Evolutionary conservation across 306 rosid genomes (phyloP).

Genomic region (Vachellia pachyceras): DNA sequence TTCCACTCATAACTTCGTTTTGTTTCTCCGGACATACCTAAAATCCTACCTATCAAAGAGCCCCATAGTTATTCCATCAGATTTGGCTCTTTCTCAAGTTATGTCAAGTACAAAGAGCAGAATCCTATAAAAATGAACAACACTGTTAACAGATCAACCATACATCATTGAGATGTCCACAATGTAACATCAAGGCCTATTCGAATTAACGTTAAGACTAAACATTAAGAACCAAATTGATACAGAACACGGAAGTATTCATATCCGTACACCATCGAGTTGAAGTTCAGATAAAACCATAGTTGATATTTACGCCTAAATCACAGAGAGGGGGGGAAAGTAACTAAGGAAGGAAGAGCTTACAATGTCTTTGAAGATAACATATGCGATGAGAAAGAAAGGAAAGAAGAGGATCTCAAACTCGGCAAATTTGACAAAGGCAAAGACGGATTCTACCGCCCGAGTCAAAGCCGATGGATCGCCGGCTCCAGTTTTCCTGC

Average conservation of each 20-base stretch:
- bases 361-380: slow-evolving; percentile 88
- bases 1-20: background rate
- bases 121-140: background rate
- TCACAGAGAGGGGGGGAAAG: background rate
- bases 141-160: background rate
- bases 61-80: background rate
- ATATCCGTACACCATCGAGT: background rate
- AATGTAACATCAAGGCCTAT: background rate
- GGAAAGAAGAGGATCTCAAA: slow-evolving; percentile 90
- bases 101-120: background rate
- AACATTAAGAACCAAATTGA: background rate
- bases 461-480: slow-evolving; percentile 62
- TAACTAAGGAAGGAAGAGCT: slow-evolving; percentile 27
- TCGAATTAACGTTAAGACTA: background rate
- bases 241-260: background rate
- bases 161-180: background rate
- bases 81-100: background rate
- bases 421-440: slow-evolving; percentile 72
- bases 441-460: slow-evolving; percentile 53
- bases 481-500: slow-evolving; percentile 50
- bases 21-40: background rate
- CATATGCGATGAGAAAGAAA: slow-evolving; percentile 74
- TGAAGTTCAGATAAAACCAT: background rate
- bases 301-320: background rate
- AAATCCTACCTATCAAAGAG: background rate